These are phyloP conservation scores for Phytophthora tentaculata DNA, from an alignment of 352 stramenopile genomes.

Conservation along the genomic window DNA sequence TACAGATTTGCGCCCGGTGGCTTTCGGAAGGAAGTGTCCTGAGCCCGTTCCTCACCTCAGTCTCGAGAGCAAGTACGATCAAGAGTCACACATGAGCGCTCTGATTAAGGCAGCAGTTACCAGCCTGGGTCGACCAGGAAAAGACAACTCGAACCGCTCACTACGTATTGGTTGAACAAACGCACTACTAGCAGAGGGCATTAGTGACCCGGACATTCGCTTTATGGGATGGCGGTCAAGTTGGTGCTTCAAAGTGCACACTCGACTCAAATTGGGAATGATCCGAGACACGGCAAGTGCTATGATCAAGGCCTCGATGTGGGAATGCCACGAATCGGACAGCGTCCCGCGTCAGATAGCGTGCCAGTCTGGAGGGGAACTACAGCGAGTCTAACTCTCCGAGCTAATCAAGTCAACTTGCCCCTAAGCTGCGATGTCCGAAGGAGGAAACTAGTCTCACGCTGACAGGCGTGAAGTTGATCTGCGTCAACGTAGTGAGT, in stretches of 20 bases:
- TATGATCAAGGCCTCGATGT: conserved; percentile 7
- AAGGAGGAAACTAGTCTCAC: conserved; percentile 1
- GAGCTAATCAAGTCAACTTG: background rate
- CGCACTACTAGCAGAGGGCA: background rate
- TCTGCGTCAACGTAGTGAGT: too few species aligned
- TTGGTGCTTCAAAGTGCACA: background rate
- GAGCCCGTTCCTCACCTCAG: conserved; percentile 21
- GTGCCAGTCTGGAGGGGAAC: background rate
- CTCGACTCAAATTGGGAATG: background rate
- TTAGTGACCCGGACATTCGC: background rate
- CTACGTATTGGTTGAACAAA: background rate
- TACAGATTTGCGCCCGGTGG: conserved; percentile 5
- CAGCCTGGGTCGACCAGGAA: background rate
- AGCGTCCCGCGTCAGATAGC: background rate
- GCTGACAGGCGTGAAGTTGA: too few species aligned
- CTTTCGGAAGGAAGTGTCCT: background rate
- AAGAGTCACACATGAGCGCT: background rate
- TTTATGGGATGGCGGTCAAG: background rate
- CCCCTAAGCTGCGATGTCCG: background rate
- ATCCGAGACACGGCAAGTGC: background rate
- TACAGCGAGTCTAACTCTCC: background rate
- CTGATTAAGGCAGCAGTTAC: background rate
- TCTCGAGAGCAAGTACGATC: background rate
- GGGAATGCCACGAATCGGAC: background rate
- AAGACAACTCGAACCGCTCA: background rate